phyloP scores from a whole-genome alignment of 2,329 filamentous ascomycete species.

The Ceratocystis lukuohia region DNA sequence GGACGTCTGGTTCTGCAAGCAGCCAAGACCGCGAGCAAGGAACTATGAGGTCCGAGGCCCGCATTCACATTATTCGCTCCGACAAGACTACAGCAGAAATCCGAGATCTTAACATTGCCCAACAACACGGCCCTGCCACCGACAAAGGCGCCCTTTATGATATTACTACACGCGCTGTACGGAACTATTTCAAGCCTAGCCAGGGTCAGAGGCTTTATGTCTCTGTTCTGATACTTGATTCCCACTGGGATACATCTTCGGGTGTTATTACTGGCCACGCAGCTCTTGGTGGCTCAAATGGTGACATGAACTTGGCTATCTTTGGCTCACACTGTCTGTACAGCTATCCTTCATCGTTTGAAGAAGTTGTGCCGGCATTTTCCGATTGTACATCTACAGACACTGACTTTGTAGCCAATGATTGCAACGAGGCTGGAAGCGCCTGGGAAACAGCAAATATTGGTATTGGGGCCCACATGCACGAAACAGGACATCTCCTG shows the following conservation, averaged over 20 bases:
- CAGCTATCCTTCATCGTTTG: constrained; percentile 76
- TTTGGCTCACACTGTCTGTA: constrained; percentile 89
- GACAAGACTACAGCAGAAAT: constrained; percentile 79
- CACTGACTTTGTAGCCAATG: constrained; percentile 65
- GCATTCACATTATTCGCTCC: constrained; percentile 70
- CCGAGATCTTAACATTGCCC: constrained; percentile 60
- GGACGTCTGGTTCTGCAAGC: constrained; percentile 72
- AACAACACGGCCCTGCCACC: constrained; percentile 58
- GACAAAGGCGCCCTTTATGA: constrained; percentile 61
- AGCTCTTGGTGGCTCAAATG: constrained; percentile 61
- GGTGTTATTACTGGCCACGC: constrained; percentile 68
- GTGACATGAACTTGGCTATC: constrained; percentile 68
- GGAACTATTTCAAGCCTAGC: constrained; percentile 58
- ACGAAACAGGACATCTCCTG: constrained; percentile 80
- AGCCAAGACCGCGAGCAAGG: constrained; percentile 56
- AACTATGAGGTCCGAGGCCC: constrained; percentile 78
- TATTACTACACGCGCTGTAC: constrained; percentile 66
- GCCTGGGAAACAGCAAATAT: constrained; percentile 94
- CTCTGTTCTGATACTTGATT: constrained; percentile 72
- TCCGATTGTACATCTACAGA: constrained; percentile 84
- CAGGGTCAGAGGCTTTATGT: constrained; percentile 79
- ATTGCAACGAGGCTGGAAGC: constrained; percentile 74
- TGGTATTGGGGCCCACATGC: constrained; percentile 83
- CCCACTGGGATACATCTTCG: constrained; percentile 66
- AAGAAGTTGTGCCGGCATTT: constrained; percentile 82